Percentiles rank a stretch among this genome's conserved stretches.
These are phyloP conservation scores for Carallia pectinifolia DNA, from an alignment of 345 rosid species.

Conservation along the genomic window DNA sequence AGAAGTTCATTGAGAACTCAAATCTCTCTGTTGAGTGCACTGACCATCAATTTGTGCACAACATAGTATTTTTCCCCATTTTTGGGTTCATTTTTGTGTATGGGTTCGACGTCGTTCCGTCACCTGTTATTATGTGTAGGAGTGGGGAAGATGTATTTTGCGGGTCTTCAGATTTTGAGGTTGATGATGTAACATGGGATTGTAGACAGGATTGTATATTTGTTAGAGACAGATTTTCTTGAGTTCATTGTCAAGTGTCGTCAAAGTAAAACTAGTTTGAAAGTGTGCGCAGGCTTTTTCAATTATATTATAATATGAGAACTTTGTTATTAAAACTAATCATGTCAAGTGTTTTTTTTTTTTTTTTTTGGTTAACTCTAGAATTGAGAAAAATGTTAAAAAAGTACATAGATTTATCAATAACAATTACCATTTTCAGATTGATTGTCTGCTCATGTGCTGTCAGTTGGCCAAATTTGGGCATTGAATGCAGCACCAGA, in stretches of 20 bases:
- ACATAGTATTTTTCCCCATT: conserved; percentile 10
- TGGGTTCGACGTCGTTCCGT: neutral
- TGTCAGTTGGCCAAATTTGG: too few species aligned
- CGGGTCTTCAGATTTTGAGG: conserved; percentile 22
- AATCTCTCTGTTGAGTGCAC: conserved; percentile 15
- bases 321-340: too few species aligned
- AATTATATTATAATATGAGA: too few species aligned
- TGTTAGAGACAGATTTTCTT: neutral
- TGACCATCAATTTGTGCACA: conserved; percentile 13
- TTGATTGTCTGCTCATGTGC: too few species aligned
- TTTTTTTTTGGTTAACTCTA: too few species aligned
- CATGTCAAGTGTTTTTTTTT: too few species aligned
- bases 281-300: too few species aligned
- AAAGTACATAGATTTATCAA: too few species aligned
- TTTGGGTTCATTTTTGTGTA: conserved; percentile 8
- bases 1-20: neutral
- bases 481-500: too few species aligned
- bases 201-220: conserved; percentile 32
- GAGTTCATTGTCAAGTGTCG: conserved; percentile 1
- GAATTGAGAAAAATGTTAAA: too few species aligned
- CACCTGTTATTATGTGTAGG: conserved; percentile 20
- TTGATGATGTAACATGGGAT: conserved; percentile 19
- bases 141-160: conserved; percentile 1
- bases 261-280: too few species aligned
- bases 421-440: too few species aligned